Evolutionary conservation across 169 alveolate genomes (phyloP).

Genomic region (Plasmodium falciparum): DNA sequence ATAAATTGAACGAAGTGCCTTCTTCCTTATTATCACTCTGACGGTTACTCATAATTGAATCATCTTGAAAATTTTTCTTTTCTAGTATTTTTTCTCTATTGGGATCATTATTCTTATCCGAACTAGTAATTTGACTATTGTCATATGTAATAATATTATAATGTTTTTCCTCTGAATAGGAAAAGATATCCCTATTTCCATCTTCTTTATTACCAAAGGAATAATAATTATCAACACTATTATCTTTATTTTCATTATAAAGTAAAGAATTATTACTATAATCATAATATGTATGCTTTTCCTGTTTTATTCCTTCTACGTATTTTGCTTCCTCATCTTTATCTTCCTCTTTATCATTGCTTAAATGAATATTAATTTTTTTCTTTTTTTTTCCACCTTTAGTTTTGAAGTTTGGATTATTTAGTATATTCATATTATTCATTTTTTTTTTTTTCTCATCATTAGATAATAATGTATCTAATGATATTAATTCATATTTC

Average conservation of each 20-base stretch:
- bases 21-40: slow-evolving; percentile 1
- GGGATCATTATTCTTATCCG: background rate
- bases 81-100: background rate
- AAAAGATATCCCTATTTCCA: background rate
- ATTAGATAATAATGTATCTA: slow-evolving; percentile 2
- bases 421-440: no score
- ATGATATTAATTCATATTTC: slow-evolving; percentile 4
- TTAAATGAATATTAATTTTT: background rate
- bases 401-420: no score
- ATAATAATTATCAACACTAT: background rate
- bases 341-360: background rate
- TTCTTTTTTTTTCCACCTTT: background rate
- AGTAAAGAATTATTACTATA: background rate
- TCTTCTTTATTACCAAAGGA: background rate
- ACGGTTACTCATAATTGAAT: background rate
- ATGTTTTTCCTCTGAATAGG: slow-evolving; percentile 16
- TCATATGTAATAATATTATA: slow-evolving; percentile 7
- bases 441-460: slow-evolving; percentile 7
- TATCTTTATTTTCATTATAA: background rate
- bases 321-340: background rate
- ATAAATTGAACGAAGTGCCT: background rate
- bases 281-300: background rate
- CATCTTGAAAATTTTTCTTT: slow-evolving; percentile 4
- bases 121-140: background rate
- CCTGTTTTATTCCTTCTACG: no score